Evolutionary conservation across 73 alveolate genomes (phyloP).

Genomic region (Paramecium sonneborni): DNA sequence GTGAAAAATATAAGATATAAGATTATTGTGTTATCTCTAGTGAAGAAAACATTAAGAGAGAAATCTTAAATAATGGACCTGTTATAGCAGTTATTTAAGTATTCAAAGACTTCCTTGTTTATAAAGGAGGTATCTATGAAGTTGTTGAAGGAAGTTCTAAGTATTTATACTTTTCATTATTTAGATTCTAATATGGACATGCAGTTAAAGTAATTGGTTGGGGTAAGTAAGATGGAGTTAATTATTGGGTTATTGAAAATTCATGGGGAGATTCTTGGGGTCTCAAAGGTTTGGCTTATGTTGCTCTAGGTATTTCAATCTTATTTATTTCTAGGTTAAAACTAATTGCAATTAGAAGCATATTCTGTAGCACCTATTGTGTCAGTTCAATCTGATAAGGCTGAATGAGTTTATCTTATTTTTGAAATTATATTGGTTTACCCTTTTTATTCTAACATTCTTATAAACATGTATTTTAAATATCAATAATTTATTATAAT

Average conservation of each 20-base stretch:
- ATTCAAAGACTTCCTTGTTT: slow-evolving; percentile 88
- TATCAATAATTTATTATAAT: no score
- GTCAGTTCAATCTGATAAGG: background rate
- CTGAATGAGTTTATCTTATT: slow-evolving; percentile 10
- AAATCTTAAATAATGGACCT: slow-evolving; percentile 88
- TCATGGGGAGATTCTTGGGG: slow-evolving; percentile 97
- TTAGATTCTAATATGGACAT: slow-evolving; percentile 78
- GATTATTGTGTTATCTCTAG: slow-evolving; percentile 82
- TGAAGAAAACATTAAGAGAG: slow-evolving; percentile 88
- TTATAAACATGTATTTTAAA: no score
- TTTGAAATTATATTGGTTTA: background rate
- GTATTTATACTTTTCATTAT: background rate
- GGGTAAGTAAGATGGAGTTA: slow-evolving; percentile 87
- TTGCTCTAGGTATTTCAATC: slow-evolving; percentile 70
- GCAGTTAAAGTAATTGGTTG: slow-evolving; percentile 93
- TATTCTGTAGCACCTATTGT: slow-evolving; percentile 62
- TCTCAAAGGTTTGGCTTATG: slow-evolving; percentile 84
- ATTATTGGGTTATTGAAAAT: slow-evolving; percentile 91
- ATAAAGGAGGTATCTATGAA: slow-evolving; percentile 88
- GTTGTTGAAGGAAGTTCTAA: slow-evolving; percentile 84
- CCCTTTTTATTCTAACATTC: background rate
- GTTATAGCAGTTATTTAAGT: slow-evolving; percentile 84
- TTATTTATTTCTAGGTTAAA: slow-evolving; percentile 35
- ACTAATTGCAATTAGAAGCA: slow-evolving; percentile 68
- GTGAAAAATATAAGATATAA: slow-evolving; percentile 72